Evolutionary conservation across 1,284 basidiomycete genomes (phyloP), one percentile per base, ranked within the genome.

Genomic region (Bondarzewia mesenterica): DNA sequence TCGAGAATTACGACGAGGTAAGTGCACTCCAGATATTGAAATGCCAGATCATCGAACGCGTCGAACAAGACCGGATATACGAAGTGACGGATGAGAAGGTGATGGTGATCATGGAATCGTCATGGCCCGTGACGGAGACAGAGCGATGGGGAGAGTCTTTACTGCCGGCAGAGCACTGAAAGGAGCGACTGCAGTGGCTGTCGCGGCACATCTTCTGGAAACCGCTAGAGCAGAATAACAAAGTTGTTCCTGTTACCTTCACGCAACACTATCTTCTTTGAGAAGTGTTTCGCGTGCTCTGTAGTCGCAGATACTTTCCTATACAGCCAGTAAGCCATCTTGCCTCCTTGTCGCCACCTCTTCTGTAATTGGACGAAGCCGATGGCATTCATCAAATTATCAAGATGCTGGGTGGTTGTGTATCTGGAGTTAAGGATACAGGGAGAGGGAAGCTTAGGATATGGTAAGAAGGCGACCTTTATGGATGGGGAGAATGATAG

Each of bases 351-450:
- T 55, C 74, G 81, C 79, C 82, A 88, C 48, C 74, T 72, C 44
- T 74, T 72, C 45, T 74, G 71, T 16, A 85, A 56, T 55, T 82
- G 68, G 1, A 55, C 58, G 58, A 92, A 92, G 0, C 89, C 89
- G 1, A 92, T 59, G 3, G 64, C 58, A 0, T 59, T 52, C 80
- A 92, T 82, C 23, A 93, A 64, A 1, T 60, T 59, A 22, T 65
- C 63, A 7, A 92, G 72, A 39, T 75, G 75, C 12, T 78, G 73
- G 15, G 74, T 67, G 3, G 82, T 78, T 50, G 88, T 64, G 60
- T 93, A 93, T 5, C 91, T 78, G 3, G 91, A 93, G 61, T 93
- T 94, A 21, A 71, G 62, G 20, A 93, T 72, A 58, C 91, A 94
- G 2, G 91, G 83, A 14, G 85, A 68, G 1, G 91, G 91, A 2